phyloP scores from a whole-genome alignment of 176 grass and related monocot species.

The Cenchrus purpureus region DNA sequence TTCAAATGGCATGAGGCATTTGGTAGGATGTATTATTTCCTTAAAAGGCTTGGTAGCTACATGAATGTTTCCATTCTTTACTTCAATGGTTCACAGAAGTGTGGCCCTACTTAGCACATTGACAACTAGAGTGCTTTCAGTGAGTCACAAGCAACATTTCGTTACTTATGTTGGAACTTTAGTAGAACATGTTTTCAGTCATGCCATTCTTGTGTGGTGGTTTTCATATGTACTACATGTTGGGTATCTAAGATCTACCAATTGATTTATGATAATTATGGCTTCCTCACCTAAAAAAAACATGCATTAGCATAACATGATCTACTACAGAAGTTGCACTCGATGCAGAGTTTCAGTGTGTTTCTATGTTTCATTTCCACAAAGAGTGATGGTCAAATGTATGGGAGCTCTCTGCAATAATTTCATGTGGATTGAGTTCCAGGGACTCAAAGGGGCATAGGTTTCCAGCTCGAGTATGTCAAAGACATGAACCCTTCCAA shows the following conservation, averaged over 20 bases:
- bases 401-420: background rate
- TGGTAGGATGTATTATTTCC: background rate
- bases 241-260: background rate
- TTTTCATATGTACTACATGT: background rate
- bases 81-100: background rate
- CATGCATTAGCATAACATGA: background rate
- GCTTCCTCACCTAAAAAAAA: background rate
- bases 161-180: slow-evolving; percentile 1
- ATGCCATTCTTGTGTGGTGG: background rate
- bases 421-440: background rate
- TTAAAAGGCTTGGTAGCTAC: slow-evolving; percentile 4
- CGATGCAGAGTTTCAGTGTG: background rate
- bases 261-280: background rate
- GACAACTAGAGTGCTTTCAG: background rate
- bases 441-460: background rate
- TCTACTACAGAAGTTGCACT: background rate
- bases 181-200: slow-evolving; percentile 1
- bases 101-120: slow-evolving; percentile 3
- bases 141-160: background rate
- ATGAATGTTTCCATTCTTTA: background rate
- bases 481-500: background rate
- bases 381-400: background rate
- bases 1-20: background rate
- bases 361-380: background rate
- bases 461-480: background rate